Conservation (phyloP, 371 early-diverging fungal genomes). For the Mucor mucedo region DNA sequence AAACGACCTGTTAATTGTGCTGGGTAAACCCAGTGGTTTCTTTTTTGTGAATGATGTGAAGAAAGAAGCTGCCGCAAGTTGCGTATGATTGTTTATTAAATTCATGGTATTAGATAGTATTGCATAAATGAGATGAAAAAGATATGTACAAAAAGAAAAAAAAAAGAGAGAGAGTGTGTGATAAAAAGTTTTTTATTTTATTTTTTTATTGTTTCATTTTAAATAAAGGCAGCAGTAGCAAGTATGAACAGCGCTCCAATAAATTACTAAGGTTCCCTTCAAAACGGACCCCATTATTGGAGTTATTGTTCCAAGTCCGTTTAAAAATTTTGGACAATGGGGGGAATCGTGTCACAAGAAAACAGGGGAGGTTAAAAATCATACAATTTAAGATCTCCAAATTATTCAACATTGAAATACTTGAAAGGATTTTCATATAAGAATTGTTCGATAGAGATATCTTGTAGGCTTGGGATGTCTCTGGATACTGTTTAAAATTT, state of each 20-base stretch:
- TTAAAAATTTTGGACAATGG: too few species aligned
- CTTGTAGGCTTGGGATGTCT: too few species aligned
- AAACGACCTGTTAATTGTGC: not conserved
- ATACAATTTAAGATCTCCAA: too few species aligned
- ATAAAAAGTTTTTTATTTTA: not conserved
- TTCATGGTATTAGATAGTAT: not conserved
- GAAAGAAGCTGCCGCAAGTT: slow-evolving; percentile 6
- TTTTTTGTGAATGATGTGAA: slow-evolving; percentile 9
- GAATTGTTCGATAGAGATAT: too few species aligned
- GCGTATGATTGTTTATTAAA: not conserved
- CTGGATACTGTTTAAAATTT: too few species aligned
- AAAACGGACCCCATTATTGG: not conserved
- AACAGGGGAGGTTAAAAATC: too few species aligned
- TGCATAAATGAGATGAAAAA: not conserved
- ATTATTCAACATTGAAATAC: too few species aligned
- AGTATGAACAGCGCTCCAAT: slow-evolving; percentile 5
- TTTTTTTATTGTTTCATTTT: not conserved
- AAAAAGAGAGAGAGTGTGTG: not conserved
- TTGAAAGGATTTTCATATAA: too few species aligned
- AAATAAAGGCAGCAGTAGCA: not conserved
- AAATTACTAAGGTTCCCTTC: not conserved
- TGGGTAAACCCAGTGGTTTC: slow-evolving; percentile 6
- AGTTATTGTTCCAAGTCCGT: too few species aligned
- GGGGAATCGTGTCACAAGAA: too few species aligned
- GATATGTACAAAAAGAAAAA: not conserved